Base-by-base conservation (phyloP, 2,329 filamentous ascomycete genomes). In the Penicillium sp. region DNA sequence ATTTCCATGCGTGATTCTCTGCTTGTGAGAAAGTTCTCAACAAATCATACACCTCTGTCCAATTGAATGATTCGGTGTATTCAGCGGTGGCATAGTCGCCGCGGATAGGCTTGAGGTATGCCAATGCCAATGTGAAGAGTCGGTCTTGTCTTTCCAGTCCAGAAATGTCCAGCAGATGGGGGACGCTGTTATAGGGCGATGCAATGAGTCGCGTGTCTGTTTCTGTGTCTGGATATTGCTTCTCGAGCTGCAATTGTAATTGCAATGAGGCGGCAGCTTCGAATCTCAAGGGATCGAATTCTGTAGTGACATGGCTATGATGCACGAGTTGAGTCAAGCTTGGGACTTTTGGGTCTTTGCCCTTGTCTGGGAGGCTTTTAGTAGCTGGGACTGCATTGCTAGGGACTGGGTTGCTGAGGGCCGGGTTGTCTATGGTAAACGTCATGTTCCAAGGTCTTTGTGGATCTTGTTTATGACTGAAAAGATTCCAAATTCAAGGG, bases 31-130 rank as follows among this genome's bases (percentile, higher is more conserved):
- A 77, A 1, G 77, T 69, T 56, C 77, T 80, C 51, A 94, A 75
- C 33, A 82, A 77, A 4, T 77, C 75, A 33, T 76, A 71, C 12
- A 94, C 78, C 15, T 91, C 81, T 42, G 83, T 77, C 87, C 90
- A 94, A 74, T 96, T 96, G 78, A 96, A 93, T 0, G 86, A 86
- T 2, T 87, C 82, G 4, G 79, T 74, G 74, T 96, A 96, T 0
- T 84, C 79, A 1, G 87, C 86, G 1, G 86, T 92, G 57, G 91
- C 90, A 75, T 96, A 96, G 70, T 92, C 87, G 8, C 80, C 72
- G 2, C 86, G 83, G 19, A 86, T 77, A 38, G 85, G 84, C 58
- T 79, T 79, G 63, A 96, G 80, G 15, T 79, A 77, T 29, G 84
- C 83, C 58, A 96, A 79, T 0, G 91, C 89, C 59, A 85, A 82